A percentile compares a stretch with the other conserved stretches of the same genome.
Evolutionary conservation across 2,329 filamentous ascomycete genomes (phyloP).

Genomic region (Fusarium sp.): DNA sequence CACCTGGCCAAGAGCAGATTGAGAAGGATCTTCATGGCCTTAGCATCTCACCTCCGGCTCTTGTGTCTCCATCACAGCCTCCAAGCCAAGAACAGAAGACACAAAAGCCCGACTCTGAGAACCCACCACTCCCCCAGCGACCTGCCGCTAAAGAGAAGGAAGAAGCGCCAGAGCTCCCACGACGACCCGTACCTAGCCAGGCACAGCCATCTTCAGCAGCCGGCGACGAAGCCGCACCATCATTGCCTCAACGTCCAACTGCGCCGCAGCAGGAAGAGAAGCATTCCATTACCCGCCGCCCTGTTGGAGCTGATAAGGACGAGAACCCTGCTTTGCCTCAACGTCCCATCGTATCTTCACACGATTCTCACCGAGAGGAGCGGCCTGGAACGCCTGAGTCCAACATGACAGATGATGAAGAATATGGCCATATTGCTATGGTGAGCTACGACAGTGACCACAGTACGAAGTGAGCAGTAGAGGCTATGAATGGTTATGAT

Average conservation of each 20-base stretch:
- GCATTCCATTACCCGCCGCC: conserved; percentile 31
- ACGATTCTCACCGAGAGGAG: conserved; percentile 17
- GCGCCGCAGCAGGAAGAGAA: conserved; percentile 21
- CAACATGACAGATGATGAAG: conserved; percentile 53
- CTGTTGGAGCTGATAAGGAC: conserved; percentile 25
- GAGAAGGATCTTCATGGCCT: conserved; percentile 48
- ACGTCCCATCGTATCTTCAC: conserved; percentile 30
- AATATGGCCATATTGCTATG: conserved; percentile 56
- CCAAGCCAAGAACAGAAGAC: conserved; percentile 15
- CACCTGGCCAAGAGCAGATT: conserved; percentile 34
- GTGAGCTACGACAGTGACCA: conserved; percentile 52
- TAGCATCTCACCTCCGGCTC: conserved; percentile 48
- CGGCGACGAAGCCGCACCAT: conserved; percentile 6
- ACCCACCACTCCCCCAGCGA: conserved; percentile 35
- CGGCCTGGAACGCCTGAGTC: conserved; percentile 48
- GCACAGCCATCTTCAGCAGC: conserved; percentile 1
- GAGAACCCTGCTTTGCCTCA: conserved; percentile 34
- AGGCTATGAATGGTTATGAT: not conserved
- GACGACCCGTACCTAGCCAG: conserved; percentile 17
- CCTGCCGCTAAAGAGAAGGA: conserved; percentile 16
- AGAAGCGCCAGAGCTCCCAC: conserved; percentile 26
- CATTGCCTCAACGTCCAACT: conserved; percentile 33
- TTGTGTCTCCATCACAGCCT: conserved; percentile 40
- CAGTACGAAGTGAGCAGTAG: conserved; percentile 19
- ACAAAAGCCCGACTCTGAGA: conserved; percentile 10